Conservation (phyloP, 768 basidiomycete species). For the Pleurotus tuoliensis region DNA sequence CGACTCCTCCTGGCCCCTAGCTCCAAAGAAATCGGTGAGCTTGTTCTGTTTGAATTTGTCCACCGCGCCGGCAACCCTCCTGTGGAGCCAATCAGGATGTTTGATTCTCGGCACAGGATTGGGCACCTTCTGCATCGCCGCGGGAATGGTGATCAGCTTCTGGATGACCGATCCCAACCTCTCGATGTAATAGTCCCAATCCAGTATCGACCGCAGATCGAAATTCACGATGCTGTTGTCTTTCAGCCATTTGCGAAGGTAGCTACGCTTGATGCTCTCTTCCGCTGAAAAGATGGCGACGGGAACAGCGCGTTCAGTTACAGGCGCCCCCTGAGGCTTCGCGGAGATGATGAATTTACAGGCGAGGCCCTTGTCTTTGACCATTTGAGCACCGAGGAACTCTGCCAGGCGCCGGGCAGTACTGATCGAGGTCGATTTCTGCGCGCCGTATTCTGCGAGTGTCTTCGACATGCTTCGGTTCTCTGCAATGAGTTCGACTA, state of each 20-base stretch:
- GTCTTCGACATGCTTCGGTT: slow-evolving; percentile 98
- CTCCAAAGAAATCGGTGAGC: slow-evolving; percentile 87
- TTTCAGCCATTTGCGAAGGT: slow-evolving; percentile 95
- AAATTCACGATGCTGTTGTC: slow-evolving; percentile 85
- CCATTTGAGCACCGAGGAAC: slow-evolving; percentile 97
- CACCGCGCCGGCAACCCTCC: slow-evolving; percentile 80
- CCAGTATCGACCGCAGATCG: slow-evolving; percentile 89
- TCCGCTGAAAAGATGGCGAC: slow-evolving; percentile 98
- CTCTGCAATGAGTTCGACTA: slow-evolving; percentile 97
- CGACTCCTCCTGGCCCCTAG: slow-evolving; percentile 20
- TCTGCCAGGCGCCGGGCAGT: slow-evolving; percentile 94
- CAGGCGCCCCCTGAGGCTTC: slow-evolving; percentile 87
- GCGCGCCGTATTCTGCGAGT: slow-evolving; percentile 89
- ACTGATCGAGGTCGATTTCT: slow-evolving; percentile 98
- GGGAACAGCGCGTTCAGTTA: slow-evolving; percentile 95
- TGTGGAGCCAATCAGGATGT: slow-evolving; percentile 97
- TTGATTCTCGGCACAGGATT: slow-evolving; percentile 95
- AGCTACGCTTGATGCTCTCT: slow-evolving; percentile 82
- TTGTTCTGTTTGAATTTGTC: slow-evolving; percentile 99
- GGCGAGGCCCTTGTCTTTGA: slow-evolving; percentile 97
- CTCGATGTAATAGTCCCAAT: slow-evolving; percentile 99
- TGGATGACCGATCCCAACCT: slow-evolving; percentile 97
- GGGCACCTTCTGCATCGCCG: slow-evolving; percentile 94
- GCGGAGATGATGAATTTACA: slow-evolving; percentile 99
- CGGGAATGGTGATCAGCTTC: slow-evolving; percentile 98